Evolutionary conservation across 2,329 filamentous ascomycete species (phyloP).

Genomic region (Scedosporium boydii): DNA sequence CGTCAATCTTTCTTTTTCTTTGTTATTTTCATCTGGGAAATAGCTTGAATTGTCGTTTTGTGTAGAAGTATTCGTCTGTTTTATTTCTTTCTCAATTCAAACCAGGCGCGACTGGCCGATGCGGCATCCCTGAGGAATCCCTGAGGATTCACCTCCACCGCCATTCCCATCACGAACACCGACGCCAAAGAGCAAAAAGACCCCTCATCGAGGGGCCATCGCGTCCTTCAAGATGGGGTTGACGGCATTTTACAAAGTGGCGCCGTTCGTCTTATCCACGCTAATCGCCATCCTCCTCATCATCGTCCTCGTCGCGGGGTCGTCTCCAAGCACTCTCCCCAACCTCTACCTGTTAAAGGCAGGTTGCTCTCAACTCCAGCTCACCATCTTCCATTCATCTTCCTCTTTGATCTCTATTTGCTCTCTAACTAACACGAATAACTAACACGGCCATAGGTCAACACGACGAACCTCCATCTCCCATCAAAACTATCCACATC

Average conservation of each 20-base stretch:
- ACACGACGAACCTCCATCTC: slow-evolving; percentile 18
- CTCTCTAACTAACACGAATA: neutral
- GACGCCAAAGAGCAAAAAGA: neutral
- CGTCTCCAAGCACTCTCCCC: slow-evolving; percentile 13
- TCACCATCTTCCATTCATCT: neutral
- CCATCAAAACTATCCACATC: slow-evolving; percentile 21
- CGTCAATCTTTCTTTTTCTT: neutral
- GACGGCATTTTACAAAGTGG: slow-evolving; percentile 8
- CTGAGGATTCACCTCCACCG: no score
- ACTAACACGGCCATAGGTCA: slow-evolving; percentile 14
- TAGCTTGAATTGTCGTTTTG: no score
- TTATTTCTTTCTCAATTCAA: no score
- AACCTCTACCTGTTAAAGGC: slow-evolving; percentile 24
- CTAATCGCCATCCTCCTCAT: slow-evolving; percentile 16
- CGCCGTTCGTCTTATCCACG: slow-evolving; percentile 15
- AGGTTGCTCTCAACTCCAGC: neutral
- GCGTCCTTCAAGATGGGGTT: neutral
- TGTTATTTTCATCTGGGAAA: neutral
- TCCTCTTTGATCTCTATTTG: neutral
- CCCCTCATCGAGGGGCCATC: neutral
- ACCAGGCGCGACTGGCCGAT: no score
- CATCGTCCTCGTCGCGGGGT: slow-evolving; percentile 20
- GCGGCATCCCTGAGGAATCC: no score
- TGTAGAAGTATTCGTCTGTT: no score
- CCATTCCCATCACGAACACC: neutral